These are phyloP conservation scores for Lichtheimia ramosa DNA, from an alignment of 371 early-diverging fungal species.

Conservation along the genomic window DNA sequence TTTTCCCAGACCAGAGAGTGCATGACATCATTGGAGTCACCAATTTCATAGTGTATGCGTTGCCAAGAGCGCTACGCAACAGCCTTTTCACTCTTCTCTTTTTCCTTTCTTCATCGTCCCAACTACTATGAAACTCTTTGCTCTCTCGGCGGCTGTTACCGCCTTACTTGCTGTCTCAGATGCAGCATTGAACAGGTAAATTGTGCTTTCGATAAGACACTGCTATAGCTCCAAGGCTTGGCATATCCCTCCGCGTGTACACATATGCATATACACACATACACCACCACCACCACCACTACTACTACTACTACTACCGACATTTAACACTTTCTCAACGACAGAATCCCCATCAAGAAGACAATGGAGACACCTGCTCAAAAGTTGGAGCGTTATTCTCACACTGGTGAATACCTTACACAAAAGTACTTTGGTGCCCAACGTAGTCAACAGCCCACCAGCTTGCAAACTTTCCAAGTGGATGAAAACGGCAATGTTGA, in stretches of 20 bases:
- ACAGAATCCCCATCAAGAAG: constrained; percentile 77
- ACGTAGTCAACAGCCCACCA: constrained; percentile 46
- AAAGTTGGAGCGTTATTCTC: constrained; percentile 61
- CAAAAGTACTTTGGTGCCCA: constrained; percentile 79
- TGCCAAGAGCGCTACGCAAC: no score
- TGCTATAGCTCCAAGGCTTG: no score
- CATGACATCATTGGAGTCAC: no score
- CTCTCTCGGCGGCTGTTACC: constrained; percentile 8
- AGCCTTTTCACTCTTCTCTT: not conserved
- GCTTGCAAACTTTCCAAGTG: constrained; percentile 38
- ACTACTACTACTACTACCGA: not conserved
- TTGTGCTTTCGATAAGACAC: not conserved
- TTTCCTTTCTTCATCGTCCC: constrained; percentile 6
- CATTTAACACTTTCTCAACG: not conserved
- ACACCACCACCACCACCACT: not conserved
- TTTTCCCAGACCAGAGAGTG: no score
- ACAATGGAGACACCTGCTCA: constrained; percentile 63
- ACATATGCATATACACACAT: not conserved
- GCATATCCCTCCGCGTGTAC: not conserved
- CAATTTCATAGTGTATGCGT: no score
- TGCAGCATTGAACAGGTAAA: constrained; percentile 13
- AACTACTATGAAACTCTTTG: constrained; percentile 13
- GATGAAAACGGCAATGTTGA: constrained; percentile 22
- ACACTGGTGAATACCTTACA: constrained; percentile 62
- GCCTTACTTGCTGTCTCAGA: constrained; percentile 14